Evolutionary conservation across 345 rosid genomes (phyloP), one percentile per base, ranked within the genome.

Genomic region (Arabis hirsuta): DNA sequence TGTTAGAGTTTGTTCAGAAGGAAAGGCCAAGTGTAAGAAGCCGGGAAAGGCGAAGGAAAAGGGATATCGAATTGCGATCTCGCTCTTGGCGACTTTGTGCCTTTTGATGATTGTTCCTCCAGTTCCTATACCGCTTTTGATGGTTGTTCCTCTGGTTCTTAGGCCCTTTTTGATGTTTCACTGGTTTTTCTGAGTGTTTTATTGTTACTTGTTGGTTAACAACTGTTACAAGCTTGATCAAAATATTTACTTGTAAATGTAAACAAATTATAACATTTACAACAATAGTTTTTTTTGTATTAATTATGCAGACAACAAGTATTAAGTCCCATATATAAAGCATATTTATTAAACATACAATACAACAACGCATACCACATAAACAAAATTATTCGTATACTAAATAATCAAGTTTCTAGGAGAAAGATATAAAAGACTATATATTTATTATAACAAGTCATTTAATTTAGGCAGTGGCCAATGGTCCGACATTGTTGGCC

Each of bases 401-500:
- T 24, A 24, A 38, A 50, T 39, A 39, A 16, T 27, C 2, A 41
- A 50, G 43, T 39, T 60, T 24, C n/a, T 61, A 34, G 22, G 4
- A 32, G 9, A 4, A 38, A 19, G 29, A 65, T 48, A 45, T n/a
- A 19, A 31, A 31, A 62, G 36, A 65, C 76, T 38, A 26, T 31
- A 38, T 31, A 44, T 13, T 44, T 27, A 73, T 22, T 36, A 36
- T 12, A 46, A 7, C 10, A 11, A 11, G 44, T 12, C 2, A 42
- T 32, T 14, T 3, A 46, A 46, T 46, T 73, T 43, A 73, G 0
- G 66, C 66, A 48, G 72, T 65, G 45, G 77, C 71, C 70, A 63
- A 22, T 24, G 70, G 64, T 14, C 50, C 76, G 11, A 47, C 71
- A 47, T 16, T 65, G 58, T 46, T 73, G 65, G 52, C 53, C 47